phyloP scores from a whole-genome alignment of 257 asterid species.

The Rhazya stricta region DNA sequence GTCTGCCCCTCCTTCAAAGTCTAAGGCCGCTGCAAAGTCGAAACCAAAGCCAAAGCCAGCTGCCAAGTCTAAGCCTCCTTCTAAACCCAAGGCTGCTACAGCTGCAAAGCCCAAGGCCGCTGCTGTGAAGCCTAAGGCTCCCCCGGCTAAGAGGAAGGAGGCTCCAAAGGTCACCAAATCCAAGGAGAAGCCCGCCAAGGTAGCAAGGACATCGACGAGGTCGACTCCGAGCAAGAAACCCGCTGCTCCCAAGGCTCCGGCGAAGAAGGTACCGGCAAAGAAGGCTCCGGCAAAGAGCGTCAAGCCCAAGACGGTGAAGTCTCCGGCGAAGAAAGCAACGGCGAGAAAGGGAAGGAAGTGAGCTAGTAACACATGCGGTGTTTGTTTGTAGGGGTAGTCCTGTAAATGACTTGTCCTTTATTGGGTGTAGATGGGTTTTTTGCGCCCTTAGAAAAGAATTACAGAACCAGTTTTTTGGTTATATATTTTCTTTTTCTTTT shows the following conservation, averaged over 20 bases:
- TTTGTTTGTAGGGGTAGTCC: slow-evolving; percentile 34
- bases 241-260: neutral
- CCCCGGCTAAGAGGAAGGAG: slow-evolving; percentile 21
- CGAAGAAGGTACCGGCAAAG: slow-evolving; percentile 12
- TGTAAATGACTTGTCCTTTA: slow-evolving; percentile 35
- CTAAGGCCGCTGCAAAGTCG: slow-evolving; percentile 4
- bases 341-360: slow-evolving; percentile 44
- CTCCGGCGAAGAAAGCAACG: slow-evolving; percentile 22
- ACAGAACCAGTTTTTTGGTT: slow-evolving; percentile 16
- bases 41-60: slow-evolving; percentile 13
- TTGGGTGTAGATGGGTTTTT: slow-evolving; percentile 18
- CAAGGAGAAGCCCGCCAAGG: slow-evolving; percentile 51
- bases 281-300: slow-evolving; percentile 22
- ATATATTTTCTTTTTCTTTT: neutral
- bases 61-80: slow-evolving; percentile 8
- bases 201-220: slow-evolving; percentile 40
- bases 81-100: neutral
- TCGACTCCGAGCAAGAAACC: slow-evolving; percentile 39
- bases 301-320: slow-evolving; percentile 20
- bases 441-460: slow-evolving; percentile 12
- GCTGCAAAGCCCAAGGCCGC: slow-evolving; percentile 12
- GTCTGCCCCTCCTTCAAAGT: slow-evolving; percentile 6
- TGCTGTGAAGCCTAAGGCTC: slow-evolving; percentile 18
- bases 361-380: slow-evolving; percentile 11
- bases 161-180: slow-evolving; percentile 23